A percentile compares a stretch with the other conserved stretches of the same genome.
Conservation (phyloP, 1,284 basidiomycete species). For the Moesziomyces aphidis region DNA sequence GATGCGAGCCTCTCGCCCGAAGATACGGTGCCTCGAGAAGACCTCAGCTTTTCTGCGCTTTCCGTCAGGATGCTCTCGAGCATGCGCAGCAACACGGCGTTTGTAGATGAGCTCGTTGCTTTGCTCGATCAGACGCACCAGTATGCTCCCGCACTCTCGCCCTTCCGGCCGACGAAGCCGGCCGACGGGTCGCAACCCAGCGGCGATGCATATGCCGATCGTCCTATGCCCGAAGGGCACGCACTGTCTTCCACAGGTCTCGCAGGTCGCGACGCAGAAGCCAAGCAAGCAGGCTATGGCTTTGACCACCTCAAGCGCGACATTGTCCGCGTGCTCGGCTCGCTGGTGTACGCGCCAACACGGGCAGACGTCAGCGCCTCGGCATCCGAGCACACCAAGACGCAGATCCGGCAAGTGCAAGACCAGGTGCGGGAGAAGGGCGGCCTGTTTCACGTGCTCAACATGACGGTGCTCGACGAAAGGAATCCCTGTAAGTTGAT, state of each 20-base stretch:
- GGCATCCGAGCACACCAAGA: slow-evolving; percentile 1
- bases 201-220: not conserved
- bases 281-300: slow-evolving; percentile 23
- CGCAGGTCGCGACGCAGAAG: slow-evolving; percentile 14
- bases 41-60: slow-evolving; percentile 1
- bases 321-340: slow-evolving; percentile 52
- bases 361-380: not conserved
- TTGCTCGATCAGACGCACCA: slow-evolving; percentile 41
- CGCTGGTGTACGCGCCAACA: slow-evolving; percentile 33
- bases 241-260: slow-evolving; percentile 47
- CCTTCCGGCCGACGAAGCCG: slow-evolving; percentile 31
- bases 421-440: slow-evolving; percentile 54
- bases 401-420: slow-evolving; percentile 49
- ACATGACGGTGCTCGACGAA: slow-evolving; percentile 62
- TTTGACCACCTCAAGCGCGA: slow-evolving; percentile 59
- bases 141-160: slow-evolving; percentile 52
- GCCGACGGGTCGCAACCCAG: not conserved
- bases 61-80: slow-evolving; percentile 12
- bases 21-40: not conserved
- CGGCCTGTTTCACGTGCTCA: slow-evolving; percentile 59
- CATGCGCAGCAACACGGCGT: slow-evolving; percentile 11
- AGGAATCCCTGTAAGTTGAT: slow-evolving; percentile 54
- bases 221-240: slow-evolving; percentile 40
- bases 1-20: not conserved
- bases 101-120: slow-evolving; percentile 31